Percentiles rank a stretch among this genome's conserved stretches.
Conservation (phyloP, 805 yeast genomes). For the Candida vaughaniae region DNA sequence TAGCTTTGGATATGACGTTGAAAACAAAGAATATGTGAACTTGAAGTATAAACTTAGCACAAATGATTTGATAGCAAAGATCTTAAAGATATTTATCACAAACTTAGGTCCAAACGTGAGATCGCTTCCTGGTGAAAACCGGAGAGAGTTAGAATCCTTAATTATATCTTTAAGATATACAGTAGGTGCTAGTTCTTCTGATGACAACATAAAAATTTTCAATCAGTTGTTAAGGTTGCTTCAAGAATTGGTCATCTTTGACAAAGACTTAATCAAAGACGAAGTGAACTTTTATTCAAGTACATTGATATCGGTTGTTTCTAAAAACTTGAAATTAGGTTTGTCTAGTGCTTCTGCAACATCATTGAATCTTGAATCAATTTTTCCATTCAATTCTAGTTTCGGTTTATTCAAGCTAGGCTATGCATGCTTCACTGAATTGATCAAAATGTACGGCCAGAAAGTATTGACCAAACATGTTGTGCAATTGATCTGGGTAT, state of each 20-base stretch:
- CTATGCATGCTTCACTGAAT: constrained; percentile 56
- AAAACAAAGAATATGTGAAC: constrained; percentile 31
- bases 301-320: constrained; percentile 26
- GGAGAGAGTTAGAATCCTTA: constrained; percentile 23
- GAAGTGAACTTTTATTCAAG: constrained; percentile 29
- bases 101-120: constrained; percentile 39
- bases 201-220: constrained; percentile 26
- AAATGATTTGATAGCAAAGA: constrained; percentile 20
- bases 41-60: constrained; percentile 32
- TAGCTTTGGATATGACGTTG: constrained; percentile 37
- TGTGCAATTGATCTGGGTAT: constrained; percentile 61
- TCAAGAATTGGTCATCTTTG: constrained; percentile 40
- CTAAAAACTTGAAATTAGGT: constrained; percentile 37
- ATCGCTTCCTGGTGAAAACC: constrained; percentile 18
- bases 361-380: constrained; percentile 37
- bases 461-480: constrained; percentile 43
- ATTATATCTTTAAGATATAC: constrained; percentile 29
- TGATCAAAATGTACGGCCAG: constrained; percentile 52
- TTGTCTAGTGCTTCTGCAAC: constrained; percentile 33
- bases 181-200: constrained; percentile 27
- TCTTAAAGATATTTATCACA: constrained; percentile 32
- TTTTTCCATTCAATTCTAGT: constrained; percentile 49
- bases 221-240: constrained; percentile 24
- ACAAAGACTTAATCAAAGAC: constrained; percentile 32
- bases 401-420: constrained; percentile 41